A percentile compares a stretch with the other conserved stretches of the same genome.
These are phyloP conservation scores for Rubroshorea leprosula DNA, from an alignment of 345 rosid genomes.

Conservation along the genomic window DNA sequence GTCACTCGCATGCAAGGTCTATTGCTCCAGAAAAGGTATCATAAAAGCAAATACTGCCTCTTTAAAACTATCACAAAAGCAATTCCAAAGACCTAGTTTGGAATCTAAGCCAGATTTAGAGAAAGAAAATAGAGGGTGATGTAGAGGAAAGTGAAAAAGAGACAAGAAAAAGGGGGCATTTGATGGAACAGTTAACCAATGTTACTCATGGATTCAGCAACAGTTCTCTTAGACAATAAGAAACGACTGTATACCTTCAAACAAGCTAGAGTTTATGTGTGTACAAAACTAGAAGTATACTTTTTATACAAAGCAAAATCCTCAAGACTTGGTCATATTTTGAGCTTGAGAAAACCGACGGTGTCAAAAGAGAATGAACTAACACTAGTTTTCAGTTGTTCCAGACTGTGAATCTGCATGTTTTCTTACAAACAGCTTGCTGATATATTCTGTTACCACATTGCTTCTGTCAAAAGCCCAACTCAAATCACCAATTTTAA, in stretches of 20 bases:
- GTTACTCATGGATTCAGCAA: not conserved
- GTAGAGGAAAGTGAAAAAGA: not conserved
- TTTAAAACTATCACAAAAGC: too few relatives aligned
- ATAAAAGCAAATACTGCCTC: not conserved
- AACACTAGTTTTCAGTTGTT: slow-evolving; percentile 13
- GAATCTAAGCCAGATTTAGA: not conserved
- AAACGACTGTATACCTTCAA: not conserved
- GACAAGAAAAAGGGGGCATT: not conserved
- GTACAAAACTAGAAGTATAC: not conserved
- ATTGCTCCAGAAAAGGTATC: not conserved
- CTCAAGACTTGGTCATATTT: not conserved
- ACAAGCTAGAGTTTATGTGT: slow-evolving; percentile 2
- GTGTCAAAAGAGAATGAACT: slow-evolving; percentile 3
- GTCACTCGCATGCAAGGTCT: not conserved
- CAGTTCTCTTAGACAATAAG: not conserved
- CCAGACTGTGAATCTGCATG: slow-evolving; percentile 37
- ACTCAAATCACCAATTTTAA: not conserved
- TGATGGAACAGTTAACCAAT: not conserved
- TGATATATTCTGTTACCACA: slow-evolving; percentile 85
- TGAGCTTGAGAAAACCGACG: not conserved
- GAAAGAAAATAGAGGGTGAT: not conserved
- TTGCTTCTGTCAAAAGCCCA: slow-evolving; percentile 56
- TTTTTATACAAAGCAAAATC: slow-evolving; percentile 7
- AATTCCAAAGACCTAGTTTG: too few relatives aligned
- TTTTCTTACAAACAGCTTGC: slow-evolving; percentile 70